A percentile compares a stretch with the other conserved stretches of the same genome.
Conservation (phyloP, 257 asterid genomes). For the Solanum pennellii region DNA sequence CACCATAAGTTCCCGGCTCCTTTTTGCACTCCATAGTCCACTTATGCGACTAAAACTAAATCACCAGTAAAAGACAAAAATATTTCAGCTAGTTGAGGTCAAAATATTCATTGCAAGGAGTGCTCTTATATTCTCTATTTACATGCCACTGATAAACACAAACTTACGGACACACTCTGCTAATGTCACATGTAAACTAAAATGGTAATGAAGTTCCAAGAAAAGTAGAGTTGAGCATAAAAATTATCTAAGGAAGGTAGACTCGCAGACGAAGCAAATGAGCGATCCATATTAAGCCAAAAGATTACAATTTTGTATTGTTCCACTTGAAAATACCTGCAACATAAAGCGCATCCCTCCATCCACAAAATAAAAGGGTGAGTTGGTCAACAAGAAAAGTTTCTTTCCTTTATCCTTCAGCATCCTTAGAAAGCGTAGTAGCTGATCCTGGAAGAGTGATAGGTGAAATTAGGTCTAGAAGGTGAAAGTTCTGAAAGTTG, state of each 20-base stretch:
- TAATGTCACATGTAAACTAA: background rate
- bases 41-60: background rate
- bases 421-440: slow-evolving; percentile 63
- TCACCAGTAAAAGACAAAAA: background rate
- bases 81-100: background rate
- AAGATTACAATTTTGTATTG: background rate
- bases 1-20: background rate
- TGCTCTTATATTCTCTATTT: background rate
- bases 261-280: background rate
- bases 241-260: background rate
- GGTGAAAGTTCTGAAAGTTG: background rate
- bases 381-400: slow-evolving; percentile 87
- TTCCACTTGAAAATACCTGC: slow-evolving; percentile 44
- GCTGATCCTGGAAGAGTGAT: slow-evolving; percentile 45
- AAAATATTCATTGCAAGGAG: background rate
- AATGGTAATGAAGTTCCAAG: background rate
- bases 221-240: background rate
- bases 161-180: background rate
- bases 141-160: background rate
- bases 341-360: slow-evolving; percentile 93
- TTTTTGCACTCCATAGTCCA: background rate
- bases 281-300: background rate
- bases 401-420: slow-evolving; percentile 86
- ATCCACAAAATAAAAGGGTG: slow-evolving; percentile 90
- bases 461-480: background rate